Percentiles rank a stretch among this genome's conserved stretches.
Conservation (phyloP, 176 grass and related monocot species). For the bread wheat (Triticum aestivum) region DNA sequence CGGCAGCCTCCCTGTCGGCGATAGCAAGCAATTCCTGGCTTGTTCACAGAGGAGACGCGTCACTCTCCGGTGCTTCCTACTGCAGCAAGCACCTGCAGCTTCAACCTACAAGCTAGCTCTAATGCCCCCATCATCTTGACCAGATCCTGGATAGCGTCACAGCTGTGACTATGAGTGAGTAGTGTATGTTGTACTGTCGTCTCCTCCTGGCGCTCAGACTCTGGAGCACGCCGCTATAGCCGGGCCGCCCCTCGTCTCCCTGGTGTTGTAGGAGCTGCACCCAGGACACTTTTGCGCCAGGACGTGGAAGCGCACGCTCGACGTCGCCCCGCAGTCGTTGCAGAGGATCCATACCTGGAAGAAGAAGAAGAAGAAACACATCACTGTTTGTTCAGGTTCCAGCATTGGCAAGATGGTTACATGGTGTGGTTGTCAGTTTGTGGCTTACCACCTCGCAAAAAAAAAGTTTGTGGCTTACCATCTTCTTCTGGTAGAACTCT, state of each 20-base stretch:
- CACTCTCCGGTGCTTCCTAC: background rate
- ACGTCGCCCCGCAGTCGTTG: constrained; percentile 73
- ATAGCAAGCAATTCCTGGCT: background rate
- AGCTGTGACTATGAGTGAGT: too few species aligned
- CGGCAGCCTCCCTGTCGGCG: too few species aligned
- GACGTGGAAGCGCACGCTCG: constrained; percentile 67
- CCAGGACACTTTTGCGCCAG: constrained; percentile 72
- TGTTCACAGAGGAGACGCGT: background rate
- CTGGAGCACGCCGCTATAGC: constrained; percentile 29
- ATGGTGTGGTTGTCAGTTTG: background rate
- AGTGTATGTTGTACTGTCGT: background rate
- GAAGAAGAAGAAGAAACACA: background rate
- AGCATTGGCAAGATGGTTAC: background rate
- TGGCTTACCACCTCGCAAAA: constrained; percentile 54
- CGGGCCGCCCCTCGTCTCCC: constrained; percentile 55
- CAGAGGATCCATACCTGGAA: constrained; percentile 83
- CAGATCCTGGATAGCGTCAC: background rate
- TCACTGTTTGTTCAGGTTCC: background rate
- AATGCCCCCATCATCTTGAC: background rate
- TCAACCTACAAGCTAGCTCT: background rate
- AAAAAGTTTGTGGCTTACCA: constrained; percentile 43
- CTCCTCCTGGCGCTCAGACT: background rate
- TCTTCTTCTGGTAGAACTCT: constrained; percentile 67
- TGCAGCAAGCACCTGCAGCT: constrained; percentile 2
- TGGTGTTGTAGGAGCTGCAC: constrained; percentile 81